Percentiles rank a stretch among this genome's conserved stretches.
These are phyloP conservation scores for Cutaneotrichosporon curvatum DNA, from an alignment of 1,284 basidiomycete species.

Conservation along the genomic window DNA sequence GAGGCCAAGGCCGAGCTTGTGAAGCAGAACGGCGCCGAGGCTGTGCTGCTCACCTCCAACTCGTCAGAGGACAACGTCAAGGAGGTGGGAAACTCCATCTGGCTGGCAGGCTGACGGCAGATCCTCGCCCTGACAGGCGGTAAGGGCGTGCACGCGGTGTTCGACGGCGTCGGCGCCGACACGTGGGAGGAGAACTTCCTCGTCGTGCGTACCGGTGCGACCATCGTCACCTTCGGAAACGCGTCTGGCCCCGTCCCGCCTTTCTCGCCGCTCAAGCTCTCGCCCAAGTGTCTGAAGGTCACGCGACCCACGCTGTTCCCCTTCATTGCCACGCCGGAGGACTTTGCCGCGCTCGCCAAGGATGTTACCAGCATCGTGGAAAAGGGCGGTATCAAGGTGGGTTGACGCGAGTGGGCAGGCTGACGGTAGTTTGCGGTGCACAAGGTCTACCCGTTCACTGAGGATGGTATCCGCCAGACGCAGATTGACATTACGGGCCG, in stretches of 20 bases:
- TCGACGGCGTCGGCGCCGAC: conserved; percentile 90
- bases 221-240: conserved; percentile 81
- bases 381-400: conserved; percentile 57
- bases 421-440: conserved; percentile 54
- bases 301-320: conserved; percentile 57
- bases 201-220: conserved; percentile 65
- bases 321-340: conserved; percentile 65
- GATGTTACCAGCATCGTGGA: conserved; percentile 62
- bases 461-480: conserved; percentile 67
- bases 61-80: conserved; percentile 50
- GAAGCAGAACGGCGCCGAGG: conserved; percentile 69
- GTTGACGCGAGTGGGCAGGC: conserved; percentile 1
- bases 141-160: conserved; percentile 73
- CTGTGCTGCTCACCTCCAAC: conserved; percentile 71
- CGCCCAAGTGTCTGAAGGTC: conserved; percentile 75
- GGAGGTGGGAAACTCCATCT: conserved; percentile 20
- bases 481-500: conserved; percentile 74
- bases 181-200: conserved; percentile 82
- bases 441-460: conserved; percentile 74
- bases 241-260: conserved; percentile 54
- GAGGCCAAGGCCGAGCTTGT: conserved; percentile 78
- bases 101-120: conserved; percentile 59
- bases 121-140: conserved; percentile 73
- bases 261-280: conserved; percentile 65
- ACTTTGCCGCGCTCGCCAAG: conserved; percentile 59